Evolutionary conservation across 164 flowering plant genomes (phyloP).

Genomic region (Aristolochia californica): DNA sequence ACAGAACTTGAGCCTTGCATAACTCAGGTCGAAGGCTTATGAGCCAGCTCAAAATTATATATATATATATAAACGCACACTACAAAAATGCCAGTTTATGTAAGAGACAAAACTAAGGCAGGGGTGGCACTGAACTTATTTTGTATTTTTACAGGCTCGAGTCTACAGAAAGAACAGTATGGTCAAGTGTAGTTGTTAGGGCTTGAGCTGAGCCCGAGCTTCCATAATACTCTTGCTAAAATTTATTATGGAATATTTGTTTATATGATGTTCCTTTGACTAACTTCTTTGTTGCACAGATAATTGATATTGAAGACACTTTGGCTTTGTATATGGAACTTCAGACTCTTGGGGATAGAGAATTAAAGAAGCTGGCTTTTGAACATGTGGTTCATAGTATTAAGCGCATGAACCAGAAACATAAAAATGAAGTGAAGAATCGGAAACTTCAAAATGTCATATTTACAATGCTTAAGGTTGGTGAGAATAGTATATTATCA

Average conservation of each 20-base stretch:
- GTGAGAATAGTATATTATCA: not conserved
- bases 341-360: slow-evolving; percentile 64
- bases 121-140: no score
- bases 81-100: no score
- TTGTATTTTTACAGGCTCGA: no score
- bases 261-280: not conserved
- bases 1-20: no score
- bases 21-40: no score
- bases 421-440: slow-evolving; percentile 62
- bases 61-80: no score
- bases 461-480: slow-evolving; percentile 58
- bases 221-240: no score
- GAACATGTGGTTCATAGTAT: slow-evolving; percentile 70
- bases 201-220: not conserved
- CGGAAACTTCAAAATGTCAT: slow-evolving; percentile 65
- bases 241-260: not conserved
- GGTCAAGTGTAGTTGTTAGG: not conserved
- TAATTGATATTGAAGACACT: slow-evolving; percentile 55
- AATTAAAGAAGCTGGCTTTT: slow-evolving; percentile 51
- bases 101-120: no score
- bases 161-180: no score
- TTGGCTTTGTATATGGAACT: slow-evolving; percentile 76
- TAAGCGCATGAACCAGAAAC: slow-evolving; percentile 72
- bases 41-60: no score
- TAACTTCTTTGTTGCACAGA: slow-evolving; percentile 23